A percentile compares a stretch with the other conserved stretches of the same genome.
Evolutionary conservation across 805 yeast genomes (phyloP).

Genomic region (Yarrowia hollandica): DNA sequence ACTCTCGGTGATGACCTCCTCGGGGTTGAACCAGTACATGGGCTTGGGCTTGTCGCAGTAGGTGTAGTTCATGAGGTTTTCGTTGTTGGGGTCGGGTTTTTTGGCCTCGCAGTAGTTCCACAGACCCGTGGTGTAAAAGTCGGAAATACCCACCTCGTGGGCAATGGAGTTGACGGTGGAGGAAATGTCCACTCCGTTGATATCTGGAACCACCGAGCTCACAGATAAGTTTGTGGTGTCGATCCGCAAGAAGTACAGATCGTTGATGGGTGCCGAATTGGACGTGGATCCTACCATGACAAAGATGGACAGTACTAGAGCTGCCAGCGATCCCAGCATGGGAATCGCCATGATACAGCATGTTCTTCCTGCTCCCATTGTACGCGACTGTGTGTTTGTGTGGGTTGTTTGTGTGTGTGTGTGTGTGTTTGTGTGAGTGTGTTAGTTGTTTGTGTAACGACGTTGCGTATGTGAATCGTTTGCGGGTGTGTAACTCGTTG

Average conservation of each 20-base stretch:
- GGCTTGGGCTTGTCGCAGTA: conserved; percentile 57
- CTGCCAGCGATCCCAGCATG: conserved; percentile 41
- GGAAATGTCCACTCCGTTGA: conserved; percentile 30
- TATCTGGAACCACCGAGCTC: conserved; percentile 32
- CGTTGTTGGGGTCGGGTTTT: conserved; percentile 33
- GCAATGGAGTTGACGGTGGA: conserved; percentile 32
- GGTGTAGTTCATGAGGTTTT: conserved; percentile 41
- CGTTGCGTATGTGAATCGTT: neutral
- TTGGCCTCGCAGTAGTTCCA: conserved; percentile 64
- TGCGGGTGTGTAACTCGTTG: neutral
- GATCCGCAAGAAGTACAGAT: conserved; percentile 52
- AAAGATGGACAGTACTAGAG: conserved; percentile 50
- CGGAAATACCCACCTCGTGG: conserved; percentile 46
- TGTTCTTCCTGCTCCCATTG: conserved; percentile 39
- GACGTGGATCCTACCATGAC: conserved; percentile 56
- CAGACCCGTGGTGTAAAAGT: conserved; percentile 55
- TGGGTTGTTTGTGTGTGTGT: neutral
- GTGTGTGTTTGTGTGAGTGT: neutral
- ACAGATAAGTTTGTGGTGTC: conserved; percentile 45
- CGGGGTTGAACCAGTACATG: conserved; percentile 59
- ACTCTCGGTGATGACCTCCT: conserved; percentile 39
- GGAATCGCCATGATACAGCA: conserved; percentile 41
- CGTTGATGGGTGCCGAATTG: conserved; percentile 46
- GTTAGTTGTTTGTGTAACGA: neutral
- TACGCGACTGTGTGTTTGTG: neutral